Base-by-base conservation (phyloP, 2,329 filamentous ascomycete genomes). In the Neonectria sp. region DNA sequence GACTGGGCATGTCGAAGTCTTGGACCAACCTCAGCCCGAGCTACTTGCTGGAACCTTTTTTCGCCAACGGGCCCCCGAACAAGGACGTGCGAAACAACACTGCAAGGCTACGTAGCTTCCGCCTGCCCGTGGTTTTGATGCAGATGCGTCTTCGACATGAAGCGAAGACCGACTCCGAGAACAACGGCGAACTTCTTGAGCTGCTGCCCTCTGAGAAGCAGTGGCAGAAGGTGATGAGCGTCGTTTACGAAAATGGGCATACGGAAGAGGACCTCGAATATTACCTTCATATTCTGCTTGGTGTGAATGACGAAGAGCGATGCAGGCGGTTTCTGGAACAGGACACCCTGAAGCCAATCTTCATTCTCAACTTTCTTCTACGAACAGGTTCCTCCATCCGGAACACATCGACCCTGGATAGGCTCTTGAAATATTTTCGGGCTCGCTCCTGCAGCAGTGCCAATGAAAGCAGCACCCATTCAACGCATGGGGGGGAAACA, bases 311-410 rank as follows among this genome's bases (percentile, higher is more conserved):
- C 51, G 70, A 80, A 40, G 71, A 78, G 40, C 74, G 78, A 51
- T 81, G 80, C 49, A 57, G 69, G 29, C 67, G 77, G n/a, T 76
- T 79, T n/a, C 55, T 81, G 40, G 71, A 74, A 58, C 68, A 72
- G 15, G 63, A 71, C 24, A 63, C 53, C 12, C 59, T 65, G 2
- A 74, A 71, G 12, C 79, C 79, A 4, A 66, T 67, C 8, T 80
- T 80, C 45, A 69, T 81, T 33, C 69, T 80, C 21, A 72, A 73
- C 21, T 80, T 79, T 63, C 68, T 81, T 27, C 31, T 81, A 1
- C 74, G 80, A 25, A 58, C 63, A 1, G 69, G 65, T 15, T 75
- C 79, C 3, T 52, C 66, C 2, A 69, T 81, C n/a, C 68, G 57
- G n/a, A 61, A 73, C 9, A 49, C 71, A 6, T 60, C 69, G 13